Conservation (phyloP, 495 filamentous ascomycete species). For the Neurospora sp. region DNA sequence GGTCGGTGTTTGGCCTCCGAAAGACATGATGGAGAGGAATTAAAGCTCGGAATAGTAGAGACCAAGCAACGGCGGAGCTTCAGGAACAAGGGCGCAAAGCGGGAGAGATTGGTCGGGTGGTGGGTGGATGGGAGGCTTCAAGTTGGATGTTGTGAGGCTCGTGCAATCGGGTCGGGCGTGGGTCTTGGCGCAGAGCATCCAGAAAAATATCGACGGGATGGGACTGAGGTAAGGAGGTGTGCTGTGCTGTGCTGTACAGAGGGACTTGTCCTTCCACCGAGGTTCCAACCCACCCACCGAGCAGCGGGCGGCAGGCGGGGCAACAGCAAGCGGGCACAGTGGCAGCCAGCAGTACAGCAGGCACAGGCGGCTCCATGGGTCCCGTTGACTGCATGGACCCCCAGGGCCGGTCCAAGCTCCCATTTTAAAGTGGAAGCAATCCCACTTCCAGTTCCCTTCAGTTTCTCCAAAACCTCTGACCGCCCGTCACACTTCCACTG, state of each 20-base stretch:
- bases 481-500: background rate
- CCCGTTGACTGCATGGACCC: background rate
- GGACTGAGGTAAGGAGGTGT: background rate
- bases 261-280: background rate
- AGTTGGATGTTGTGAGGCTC: background rate
- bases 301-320: background rate
- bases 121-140: constrained; percentile 1
- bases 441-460: background rate
- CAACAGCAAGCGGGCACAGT: background rate
- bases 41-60: background rate
- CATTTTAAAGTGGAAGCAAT: background rate
- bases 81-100: background rate
- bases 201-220: background rate
- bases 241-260: background rate
- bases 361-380: background rate
- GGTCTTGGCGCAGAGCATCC: background rate
- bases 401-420: background rate
- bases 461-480: background rate
- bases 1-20: constrained; percentile 95
- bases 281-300: background rate
- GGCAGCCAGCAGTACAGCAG: background rate
- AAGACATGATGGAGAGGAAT: constrained; percentile 57
- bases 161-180: background rate
- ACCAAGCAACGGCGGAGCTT: constrained; percentile 8
- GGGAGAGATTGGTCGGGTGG: background rate